phyloP scores from a whole-genome alignment of 2,329 filamentous ascomycete genomes.

The Paracorniculantispora psalliotae region DNA sequence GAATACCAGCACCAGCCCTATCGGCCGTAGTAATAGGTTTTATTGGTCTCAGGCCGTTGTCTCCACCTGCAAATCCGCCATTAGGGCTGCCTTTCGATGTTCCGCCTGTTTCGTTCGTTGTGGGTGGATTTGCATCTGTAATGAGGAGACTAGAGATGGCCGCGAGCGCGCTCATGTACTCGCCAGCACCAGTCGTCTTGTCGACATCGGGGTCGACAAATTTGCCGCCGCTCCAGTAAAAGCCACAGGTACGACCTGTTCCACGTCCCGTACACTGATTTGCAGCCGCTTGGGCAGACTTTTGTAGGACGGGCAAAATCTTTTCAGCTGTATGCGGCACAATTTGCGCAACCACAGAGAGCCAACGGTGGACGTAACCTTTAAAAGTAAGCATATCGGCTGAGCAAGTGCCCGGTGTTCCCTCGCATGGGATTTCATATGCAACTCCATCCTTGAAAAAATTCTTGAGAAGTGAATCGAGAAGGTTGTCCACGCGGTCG shows the following conservation, averaged over 20 bases:
- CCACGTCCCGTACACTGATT: slow-evolving; percentile 57
- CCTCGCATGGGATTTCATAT: slow-evolving; percentile 63
- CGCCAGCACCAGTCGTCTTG: slow-evolving; percentile 47
- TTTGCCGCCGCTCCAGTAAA: slow-evolving; percentile 45
- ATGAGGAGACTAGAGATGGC: slow-evolving; percentile 47
- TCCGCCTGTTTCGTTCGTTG: slow-evolving; percentile 43
- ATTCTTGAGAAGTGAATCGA: slow-evolving; percentile 42
- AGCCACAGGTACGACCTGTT: slow-evolving; percentile 56
- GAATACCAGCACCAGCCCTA: slow-evolving; percentile 43
- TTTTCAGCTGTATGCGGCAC: slow-evolving; percentile 52
- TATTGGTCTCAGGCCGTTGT: slow-evolving; percentile 22
- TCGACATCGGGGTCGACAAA: slow-evolving; percentile 34
- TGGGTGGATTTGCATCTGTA: slow-evolving; percentile 28
- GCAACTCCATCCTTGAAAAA: slow-evolving; percentile 57
- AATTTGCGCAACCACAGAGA: slow-evolving; percentile 56
- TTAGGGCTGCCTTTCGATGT: slow-evolving; percentile 35
- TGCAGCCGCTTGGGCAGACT: slow-evolving; percentile 55
- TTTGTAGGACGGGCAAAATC: slow-evolving; percentile 54
- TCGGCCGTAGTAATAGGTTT: slow-evolving; percentile 39
- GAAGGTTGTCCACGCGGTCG: slow-evolving; percentile 43
- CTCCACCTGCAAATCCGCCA: slow-evolving; percentile 23
- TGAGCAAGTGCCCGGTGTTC: slow-evolving; percentile 51
- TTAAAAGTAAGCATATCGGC: slow-evolving; percentile 71
- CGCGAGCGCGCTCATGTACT: slow-evolving; percentile 51
- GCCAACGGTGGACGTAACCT: slow-evolving; percentile 62